Base-by-base conservation (phyloP, 1,139 yeast species). In the Kodamaea alishanica region DNA sequence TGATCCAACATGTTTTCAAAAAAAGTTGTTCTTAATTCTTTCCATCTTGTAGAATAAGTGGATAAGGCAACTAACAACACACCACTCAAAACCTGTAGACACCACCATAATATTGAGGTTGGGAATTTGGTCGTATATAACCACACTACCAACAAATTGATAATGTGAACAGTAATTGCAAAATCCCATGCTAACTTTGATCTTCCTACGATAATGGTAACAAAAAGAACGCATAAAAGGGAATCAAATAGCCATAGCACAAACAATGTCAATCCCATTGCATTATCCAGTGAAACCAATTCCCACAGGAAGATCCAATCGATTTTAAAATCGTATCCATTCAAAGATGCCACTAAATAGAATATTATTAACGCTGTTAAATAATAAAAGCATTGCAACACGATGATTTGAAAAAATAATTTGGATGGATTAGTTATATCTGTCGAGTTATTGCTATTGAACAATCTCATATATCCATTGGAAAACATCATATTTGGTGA, bases 171-270 rank as follows among this genome's bases (percentile, higher is more conserved):
- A 0, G 98, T 90, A 26, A 92, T 57, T 8, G 96, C 96, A 65
- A 90, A 92, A 61, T 92, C 98, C 85, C 96, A 84, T 0, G 97
- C 97, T 42, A 92, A 67, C 60, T 90, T 92, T 30, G 95, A 84
- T 44, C 97, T 70, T 0, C 97, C 97, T 11, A 92, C 96, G 20
- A 90, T 81, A 4, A 89, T 65, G 1, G 96, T 87, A 54, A 92
- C 81, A 53, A 88, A 88, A 11, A 87, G 62, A 1, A 89, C 96
- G 54, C 90, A 82, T 12, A 83, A 59, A 38, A 84, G 67, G 1
- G 96, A 74, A 57, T 86, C 95, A 40, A 87, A 63, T 9, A 90
- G 67, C 97, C 97, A 90, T 45, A 89, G 61, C 9, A 75, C 61
- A 34, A 83, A 76, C 34, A 90, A 63, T 0, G 84, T 79, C 57